phyloP scores from a whole-genome alignment of 495 filamentous ascomycete genomes.

The Podospora appendiculata region DNA sequence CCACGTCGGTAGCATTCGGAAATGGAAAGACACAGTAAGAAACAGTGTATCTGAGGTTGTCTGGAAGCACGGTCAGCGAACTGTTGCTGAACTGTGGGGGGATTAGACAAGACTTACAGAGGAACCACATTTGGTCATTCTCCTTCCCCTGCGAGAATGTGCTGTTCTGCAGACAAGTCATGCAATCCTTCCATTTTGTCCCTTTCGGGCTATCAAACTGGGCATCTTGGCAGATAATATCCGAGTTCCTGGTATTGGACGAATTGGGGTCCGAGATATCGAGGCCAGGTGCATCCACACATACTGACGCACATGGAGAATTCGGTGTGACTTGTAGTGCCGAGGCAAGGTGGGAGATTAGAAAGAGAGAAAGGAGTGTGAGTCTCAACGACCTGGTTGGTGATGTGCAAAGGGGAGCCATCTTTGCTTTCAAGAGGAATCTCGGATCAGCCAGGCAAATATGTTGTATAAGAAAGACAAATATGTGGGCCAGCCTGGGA shows the following conservation, averaged over 20 bases:
- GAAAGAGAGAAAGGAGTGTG: constrained; percentile 14
- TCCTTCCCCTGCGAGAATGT: constrained; percentile 32
- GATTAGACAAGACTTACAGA: constrained; percentile 30
- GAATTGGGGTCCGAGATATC: constrained; percentile 37
- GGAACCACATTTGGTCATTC: constrained; percentile 44
- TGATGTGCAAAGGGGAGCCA: constrained; percentile 4
- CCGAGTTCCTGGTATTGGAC: constrained; percentile 33
- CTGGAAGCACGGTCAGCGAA: constrained; percentile 10
- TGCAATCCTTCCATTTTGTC: constrained; percentile 39
- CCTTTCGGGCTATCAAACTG: constrained; percentile 27
- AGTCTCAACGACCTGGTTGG: constrained; percentile 3
- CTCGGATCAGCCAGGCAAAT: constrained; percentile 15
- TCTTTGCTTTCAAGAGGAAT: constrained; percentile 6
- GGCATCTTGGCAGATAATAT: constrained; percentile 39
- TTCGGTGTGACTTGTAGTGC: constrained; percentile 43
- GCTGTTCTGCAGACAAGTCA: constrained; percentile 45
- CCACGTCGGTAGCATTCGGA: constrained; percentile 32
- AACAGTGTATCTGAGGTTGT: constrained; percentile 38
- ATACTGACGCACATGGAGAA: constrained; percentile 42
- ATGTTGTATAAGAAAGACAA: background rate
- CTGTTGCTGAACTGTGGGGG: background rate
- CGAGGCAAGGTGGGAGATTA: constrained; percentile 14
- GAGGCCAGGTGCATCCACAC: constrained; percentile 28
- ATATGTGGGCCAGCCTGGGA: no score
- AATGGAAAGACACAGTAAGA: constrained; percentile 38